phyloP scores from a whole-genome alignment of 2,329 filamentous ascomycete genomes.

The Nigrospora sphaerica region DNA sequence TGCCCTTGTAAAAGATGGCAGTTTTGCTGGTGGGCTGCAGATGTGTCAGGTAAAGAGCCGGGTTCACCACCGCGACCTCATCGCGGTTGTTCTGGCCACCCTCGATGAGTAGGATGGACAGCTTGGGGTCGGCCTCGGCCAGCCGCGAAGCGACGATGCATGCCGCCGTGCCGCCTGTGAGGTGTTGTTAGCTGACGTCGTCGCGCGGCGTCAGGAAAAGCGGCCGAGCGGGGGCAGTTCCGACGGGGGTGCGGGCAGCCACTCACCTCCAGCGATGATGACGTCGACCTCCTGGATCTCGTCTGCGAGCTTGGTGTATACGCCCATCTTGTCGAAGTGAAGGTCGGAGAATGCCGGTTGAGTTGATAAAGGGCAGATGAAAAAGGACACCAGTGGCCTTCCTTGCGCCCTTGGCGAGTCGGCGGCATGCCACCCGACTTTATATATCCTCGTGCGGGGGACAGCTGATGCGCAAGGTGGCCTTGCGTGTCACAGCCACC shows the following conservation, averaged over 20 bases:
- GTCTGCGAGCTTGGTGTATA: slow-evolving; percentile 12
- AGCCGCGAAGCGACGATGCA: slow-evolving; percentile 4
- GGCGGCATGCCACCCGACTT: too few relatives aligned
- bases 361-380: too few relatives aligned
- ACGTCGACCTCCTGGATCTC: slow-evolving; percentile 18
- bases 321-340: slow-evolving; percentile 10
- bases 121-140: slow-evolving; percentile 2
- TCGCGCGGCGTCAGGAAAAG: background rate
- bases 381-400: too few relatives aligned
- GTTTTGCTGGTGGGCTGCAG: slow-evolving; percentile 36
- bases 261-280: slow-evolving; percentile 20
- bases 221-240: background rate
- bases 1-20: slow-evolving; percentile 39
- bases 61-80: slow-evolving; percentile 22
- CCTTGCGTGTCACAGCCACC: too few relatives aligned
- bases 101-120: slow-evolving; percentile 4
- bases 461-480: too few relatives aligned
- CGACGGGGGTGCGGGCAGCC: background rate
- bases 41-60: slow-evolving; percentile 41
- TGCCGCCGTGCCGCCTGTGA: slow-evolving; percentile 2
- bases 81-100: slow-evolving; percentile 4
- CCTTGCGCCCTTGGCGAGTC: too few relatives aligned
- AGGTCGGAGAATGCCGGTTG: background rate
- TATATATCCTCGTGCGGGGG: too few relatives aligned
- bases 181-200: background rate